A percentile compares a stretch with the other conserved stretches of the same genome.
phyloP scores from a whole-genome alignment of 2,329 filamentous ascomycete genomes.

The Ophiostoma piceae region DNA sequence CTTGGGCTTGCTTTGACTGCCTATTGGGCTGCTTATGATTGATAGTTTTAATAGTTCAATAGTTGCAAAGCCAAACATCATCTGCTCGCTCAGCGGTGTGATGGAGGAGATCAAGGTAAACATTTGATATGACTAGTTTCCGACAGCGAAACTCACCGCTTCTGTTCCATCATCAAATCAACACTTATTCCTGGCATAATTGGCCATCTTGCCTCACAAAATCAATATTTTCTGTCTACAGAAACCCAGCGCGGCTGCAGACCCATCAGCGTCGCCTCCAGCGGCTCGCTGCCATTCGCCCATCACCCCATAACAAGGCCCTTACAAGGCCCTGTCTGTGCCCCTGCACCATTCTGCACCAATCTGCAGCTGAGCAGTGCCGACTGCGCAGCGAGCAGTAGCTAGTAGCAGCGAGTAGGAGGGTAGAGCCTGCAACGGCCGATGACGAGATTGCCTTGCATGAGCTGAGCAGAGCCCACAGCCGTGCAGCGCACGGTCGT shows the following conservation, averaged over 20 bases:
- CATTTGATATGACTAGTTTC: too few relatives aligned
- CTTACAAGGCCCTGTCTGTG: neutral
- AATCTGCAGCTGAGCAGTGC: neutral
- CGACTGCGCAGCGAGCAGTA: constrained; percentile 17
- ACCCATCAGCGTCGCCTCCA: neutral
- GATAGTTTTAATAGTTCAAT: too few relatives aligned
- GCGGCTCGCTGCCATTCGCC: neutral
- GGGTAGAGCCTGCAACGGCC: neutral
- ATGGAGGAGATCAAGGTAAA: too few relatives aligned
- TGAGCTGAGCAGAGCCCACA: constrained; percentile 9
- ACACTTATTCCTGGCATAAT: neutral
- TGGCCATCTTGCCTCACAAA: neutral
- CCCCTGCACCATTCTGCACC: constrained; percentile 1
- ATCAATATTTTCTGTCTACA: too few relatives aligned
- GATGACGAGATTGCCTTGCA: constrained; percentile 24
- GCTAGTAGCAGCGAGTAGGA: constrained; percentile 4
- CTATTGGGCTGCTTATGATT: too few relatives aligned
- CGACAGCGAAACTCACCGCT: too few relatives aligned
- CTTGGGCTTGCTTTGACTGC: neutral
- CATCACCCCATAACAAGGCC: neutral
- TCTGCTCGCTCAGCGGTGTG: too few relatives aligned
- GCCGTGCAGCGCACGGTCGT: neutral
- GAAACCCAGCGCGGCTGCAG: neutral
- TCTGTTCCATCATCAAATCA: too few relatives aligned
- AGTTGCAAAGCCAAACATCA: too few relatives aligned